phyloP scores from a whole-genome alignment of 495 filamentous ascomycete genomes.

The Echria macrotheca region DNA sequence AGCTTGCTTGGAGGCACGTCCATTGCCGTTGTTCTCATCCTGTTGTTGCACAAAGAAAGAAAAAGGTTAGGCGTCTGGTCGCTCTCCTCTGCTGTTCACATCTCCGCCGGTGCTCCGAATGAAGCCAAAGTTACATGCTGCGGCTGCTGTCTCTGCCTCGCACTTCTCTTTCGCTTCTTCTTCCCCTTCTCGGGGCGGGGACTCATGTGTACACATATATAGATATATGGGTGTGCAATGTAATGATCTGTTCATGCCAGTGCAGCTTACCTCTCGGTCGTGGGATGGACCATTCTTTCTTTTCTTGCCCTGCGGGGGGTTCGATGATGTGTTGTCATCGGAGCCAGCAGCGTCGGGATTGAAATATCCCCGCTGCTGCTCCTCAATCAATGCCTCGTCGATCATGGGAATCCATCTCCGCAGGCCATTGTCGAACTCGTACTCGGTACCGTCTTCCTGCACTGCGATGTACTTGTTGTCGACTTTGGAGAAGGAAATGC shows the following conservation, averaged over 20 bases:
- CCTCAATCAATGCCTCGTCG: conserved; percentile 72
- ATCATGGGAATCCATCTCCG: conserved; percentile 78
- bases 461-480: conserved; percentile 80
- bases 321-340: conserved; percentile 53
- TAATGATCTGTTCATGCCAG: conserved; percentile 22
- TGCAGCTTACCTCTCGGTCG: conserved; percentile 53
- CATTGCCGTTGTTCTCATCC: conserved; percentile 18
- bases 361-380: conserved; percentile 69
- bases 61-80: conserved; percentile 23
- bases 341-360: conserved; percentile 48
- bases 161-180: too few relatives aligned
- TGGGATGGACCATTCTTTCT: conserved; percentile 65
- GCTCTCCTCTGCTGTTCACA: conserved; percentile 11
- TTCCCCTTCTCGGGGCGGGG: too few relatives aligned
- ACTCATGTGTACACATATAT: too few relatives aligned
- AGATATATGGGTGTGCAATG: too few relatives aligned
- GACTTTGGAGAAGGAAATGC: conserved; percentile 78
- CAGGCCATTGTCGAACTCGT: conserved; percentile 65
- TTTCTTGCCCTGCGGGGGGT: conserved; percentile 48
- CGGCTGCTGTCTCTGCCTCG: too few relatives aligned
- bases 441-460: conserved; percentile 79
- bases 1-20: conserved; percentile 21
- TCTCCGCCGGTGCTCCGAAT: conserved; percentile 4
- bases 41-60: conserved; percentile 18
- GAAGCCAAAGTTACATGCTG: too few relatives aligned